A percentile compares a stretch with the other conserved stretches of the same genome.
Evolutionary conservation across 2,329 filamentous ascomycete species (phyloP).

Genomic region (Aschersonia sp.): DNA sequence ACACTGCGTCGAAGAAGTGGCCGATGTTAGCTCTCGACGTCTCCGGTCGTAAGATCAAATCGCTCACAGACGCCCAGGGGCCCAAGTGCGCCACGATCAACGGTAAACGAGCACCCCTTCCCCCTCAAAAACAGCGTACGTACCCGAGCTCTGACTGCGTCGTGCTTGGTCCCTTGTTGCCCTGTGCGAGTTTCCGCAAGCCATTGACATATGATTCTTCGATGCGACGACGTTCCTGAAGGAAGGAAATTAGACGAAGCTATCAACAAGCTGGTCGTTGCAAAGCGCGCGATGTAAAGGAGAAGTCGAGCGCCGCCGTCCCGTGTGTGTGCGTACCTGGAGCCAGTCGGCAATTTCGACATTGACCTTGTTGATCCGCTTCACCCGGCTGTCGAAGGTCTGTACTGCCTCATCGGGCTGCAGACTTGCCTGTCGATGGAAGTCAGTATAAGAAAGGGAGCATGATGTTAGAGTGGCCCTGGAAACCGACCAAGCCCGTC

Average conservation of each 20-base stretch:
- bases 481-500: too few relatives aligned
- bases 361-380: slow-evolving; percentile 76
- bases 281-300: neutral
- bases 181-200: slow-evolving; percentile 66
- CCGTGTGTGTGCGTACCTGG: slow-evolving; percentile 42
- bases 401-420: slow-evolving; percentile 70
- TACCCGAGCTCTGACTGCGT: slow-evolving; percentile 77
- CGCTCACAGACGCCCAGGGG: too few relatives aligned
- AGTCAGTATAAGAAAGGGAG: slow-evolving; percentile 3
- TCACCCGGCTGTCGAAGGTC: slow-evolving; percentile 74
- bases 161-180: slow-evolving; percentile 54
- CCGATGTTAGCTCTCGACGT: slow-evolving; percentile 3
- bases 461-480: too few relatives aligned
- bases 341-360: slow-evolving; percentile 92
- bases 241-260: neutral
- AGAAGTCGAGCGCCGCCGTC: neutral
- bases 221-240: slow-evolving; percentile 76
- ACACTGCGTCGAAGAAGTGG: slow-evolving; percentile 39
- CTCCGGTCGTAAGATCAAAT: too few relatives aligned
- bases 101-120: too few relatives aligned
- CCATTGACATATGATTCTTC: slow-evolving; percentile 82
- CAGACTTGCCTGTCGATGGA: slow-evolving; percentile 53
- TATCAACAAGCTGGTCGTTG: neutral
- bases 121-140: slow-evolving; percentile 12
- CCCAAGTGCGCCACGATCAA: too few relatives aligned